phyloP scores from a whole-genome alignment of 495 filamentous ascomycete species.

The Podospora fimiseda region DNA sequence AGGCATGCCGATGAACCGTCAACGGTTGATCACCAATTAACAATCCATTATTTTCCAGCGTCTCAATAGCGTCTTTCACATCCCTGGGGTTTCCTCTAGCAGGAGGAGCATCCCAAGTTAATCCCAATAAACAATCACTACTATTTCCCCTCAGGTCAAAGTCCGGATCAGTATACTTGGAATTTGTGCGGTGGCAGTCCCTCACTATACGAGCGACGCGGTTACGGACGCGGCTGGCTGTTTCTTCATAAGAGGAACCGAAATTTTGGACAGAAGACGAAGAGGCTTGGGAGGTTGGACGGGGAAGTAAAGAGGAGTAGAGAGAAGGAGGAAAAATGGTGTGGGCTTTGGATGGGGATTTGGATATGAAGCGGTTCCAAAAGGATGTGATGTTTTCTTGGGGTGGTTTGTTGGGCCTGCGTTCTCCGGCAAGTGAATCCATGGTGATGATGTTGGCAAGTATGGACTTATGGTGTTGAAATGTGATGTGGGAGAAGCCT shows the following conservation, averaged over 20 bases:
- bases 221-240: slow-evolving; percentile 51
- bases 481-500: too few relatives aligned
- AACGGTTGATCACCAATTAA: not conserved
- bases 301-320: slow-evolving; percentile 19
- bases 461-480: too few relatives aligned
- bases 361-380: slow-evolving; percentile 71
- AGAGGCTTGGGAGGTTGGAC: slow-evolving; percentile 8
- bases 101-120: slow-evolving; percentile 8
- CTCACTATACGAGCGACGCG: slow-evolving; percentile 63
- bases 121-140: slow-evolving; percentile 22
- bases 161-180: slow-evolving; percentile 71
- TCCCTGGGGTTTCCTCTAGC: not conserved
- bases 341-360: slow-evolving; percentile 47
- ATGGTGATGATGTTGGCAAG: too few relatives aligned
- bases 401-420: slow-evolving; percentile 50
- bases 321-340: slow-evolving; percentile 2
- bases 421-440: too few relatives aligned
- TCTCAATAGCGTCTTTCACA: not conserved
- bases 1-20: not conserved
- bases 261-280: slow-evolving; percentile 20
- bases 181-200: slow-evolving; percentile 65
- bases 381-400: slow-evolving; percentile 69
- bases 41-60: not conserved
- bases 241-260: slow-evolving; percentile 54
- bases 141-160: slow-evolving; percentile 62